Base-by-base conservation (phyloP, 805 yeast species). In the Trichomonascus vanleenenianus region DNA sequence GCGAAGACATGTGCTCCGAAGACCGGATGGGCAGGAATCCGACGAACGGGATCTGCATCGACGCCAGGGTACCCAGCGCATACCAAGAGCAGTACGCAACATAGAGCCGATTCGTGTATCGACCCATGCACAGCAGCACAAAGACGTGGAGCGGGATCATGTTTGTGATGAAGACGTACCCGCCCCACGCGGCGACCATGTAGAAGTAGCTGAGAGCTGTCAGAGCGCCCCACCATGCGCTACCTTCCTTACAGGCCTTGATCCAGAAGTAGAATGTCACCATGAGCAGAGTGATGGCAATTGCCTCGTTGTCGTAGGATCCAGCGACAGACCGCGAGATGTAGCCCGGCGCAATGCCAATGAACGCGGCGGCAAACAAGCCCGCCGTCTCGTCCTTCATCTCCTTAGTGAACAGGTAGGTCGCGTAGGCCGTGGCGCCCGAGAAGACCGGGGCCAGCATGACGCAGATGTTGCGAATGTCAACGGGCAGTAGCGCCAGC, bases 131-230 rank as follows among this genome's bases (percentile, higher is more conserved):
- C 44, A 93, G 67, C 61, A 93, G 72, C 42, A 87, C 89, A 60
- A 93, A 89, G 20, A 89, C 88, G 63, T 93, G 99, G 56, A 93
- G 72, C 40, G 98, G 98, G 58, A 93, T 87, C 73, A 94, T 79
- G 70, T 93, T 93, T 49, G 99, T 93, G 68, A 93, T 94, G 73
- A 93, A 93, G 43, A 94, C 99, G 63, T 93, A 93, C 22, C 99
- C 99, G 72, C 99, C 99, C 97, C 99, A 89, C 10, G 99, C 98
- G 40, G 95, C 81, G 43, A 93, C 99, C 99, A 93, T 93, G 74
- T 93, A 93, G 67, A 94, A 93, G 71, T 94, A 93, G 57, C 81
- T 83, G 30, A 87, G 62, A 1, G 98, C 95, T 25, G 97, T 80
- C 56, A 83, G 68, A 2, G 91, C 72, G 9, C 87, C 93, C 72